Evolutionary conservation across 441 rosid species (phyloP), one percentile per base, ranked within the genome.

Genomic region (Erodium trifolium): DNA sequence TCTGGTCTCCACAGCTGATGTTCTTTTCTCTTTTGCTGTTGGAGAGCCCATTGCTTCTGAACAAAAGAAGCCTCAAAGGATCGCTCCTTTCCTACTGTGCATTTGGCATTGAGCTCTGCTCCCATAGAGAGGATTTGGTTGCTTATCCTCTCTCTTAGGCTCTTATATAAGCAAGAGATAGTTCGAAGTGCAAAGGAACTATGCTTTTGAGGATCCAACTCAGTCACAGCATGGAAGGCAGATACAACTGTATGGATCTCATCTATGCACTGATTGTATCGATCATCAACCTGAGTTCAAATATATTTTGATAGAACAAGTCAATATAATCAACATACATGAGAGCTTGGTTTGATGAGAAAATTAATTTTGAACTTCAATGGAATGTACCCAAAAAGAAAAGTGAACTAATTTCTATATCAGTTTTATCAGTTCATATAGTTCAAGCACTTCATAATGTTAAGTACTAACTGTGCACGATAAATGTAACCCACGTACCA

Each of bases 151-250:
- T 88, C 90, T 79, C 95, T 79, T 57, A 93, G 80, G 83, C 72
- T 86, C 82, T 82, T 89, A 80, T 89, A 93, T 57, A 85, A 70
- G 67, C 79, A 80, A 0, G 96, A 88, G 11, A 91, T 55, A 0
- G 96, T 87, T 35, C 84, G 95, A 31, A 91, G 89, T 7, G 91
- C 89, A 51, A 91, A 93, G 5, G 91, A 80, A 0, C 93, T 73
- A 71, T 93, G 99, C 68, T 87, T 70, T 75, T 78, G 88, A 0
- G 96, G 99, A 53, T 91, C 90, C 80, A 89, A 73, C 75, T 89
- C 96, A 0, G 96, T 91, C 17, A 91, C 97, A 3, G 96, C 96
- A 35, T 93, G 95, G 78, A 93, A 93, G 2, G 99, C 97, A 14
- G 95, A 91, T 72, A 93, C 72, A 69, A 89, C 91, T 2, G 90